phyloP scores from a whole-genome alignment of 306 rosid genomes.

The Astragalus membranaceus region DNA sequence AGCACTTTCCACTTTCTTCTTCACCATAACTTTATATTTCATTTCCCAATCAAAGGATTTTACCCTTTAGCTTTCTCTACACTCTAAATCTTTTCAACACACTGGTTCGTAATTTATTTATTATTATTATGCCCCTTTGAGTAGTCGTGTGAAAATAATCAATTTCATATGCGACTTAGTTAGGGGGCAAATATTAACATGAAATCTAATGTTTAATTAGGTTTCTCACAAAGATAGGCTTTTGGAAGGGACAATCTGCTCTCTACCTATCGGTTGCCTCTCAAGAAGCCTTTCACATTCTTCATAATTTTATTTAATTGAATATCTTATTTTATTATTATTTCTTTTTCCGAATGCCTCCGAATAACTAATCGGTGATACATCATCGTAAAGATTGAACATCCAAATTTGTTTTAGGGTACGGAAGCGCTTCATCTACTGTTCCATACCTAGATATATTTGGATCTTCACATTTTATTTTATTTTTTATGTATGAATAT shows the following conservation, averaged over 20 bases:
- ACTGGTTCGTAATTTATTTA: too few species aligned
- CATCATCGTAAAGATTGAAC: not conserved
- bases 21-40: too few species aligned
- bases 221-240: not conserved
- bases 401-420: not conserved
- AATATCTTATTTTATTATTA: not conserved
- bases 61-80: too few species aligned
- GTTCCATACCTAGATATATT: too few species aligned
- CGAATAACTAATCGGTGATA: conserved; percentile 6
- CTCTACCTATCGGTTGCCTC: not conserved
- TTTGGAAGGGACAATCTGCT: conserved; percentile 13
- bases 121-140: conserved; percentile 1
- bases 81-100: too few species aligned
- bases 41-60: too few species aligned
- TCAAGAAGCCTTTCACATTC: conserved; percentile 27
- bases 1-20: not conserved
- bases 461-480: too few species aligned
- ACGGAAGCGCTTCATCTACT: too few species aligned
- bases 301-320: not conserved
- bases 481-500: too few species aligned
- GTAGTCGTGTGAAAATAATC: not conserved
- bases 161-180: not conserved
- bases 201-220: not conserved
- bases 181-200: conserved; percentile 11
- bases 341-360: not conserved